Percentiles rank a stretch among this genome's conserved stretches.
phyloP scores from a whole-genome alignment of 192 early-diverging fungal species.

The Linderina pennispora region DNA sequence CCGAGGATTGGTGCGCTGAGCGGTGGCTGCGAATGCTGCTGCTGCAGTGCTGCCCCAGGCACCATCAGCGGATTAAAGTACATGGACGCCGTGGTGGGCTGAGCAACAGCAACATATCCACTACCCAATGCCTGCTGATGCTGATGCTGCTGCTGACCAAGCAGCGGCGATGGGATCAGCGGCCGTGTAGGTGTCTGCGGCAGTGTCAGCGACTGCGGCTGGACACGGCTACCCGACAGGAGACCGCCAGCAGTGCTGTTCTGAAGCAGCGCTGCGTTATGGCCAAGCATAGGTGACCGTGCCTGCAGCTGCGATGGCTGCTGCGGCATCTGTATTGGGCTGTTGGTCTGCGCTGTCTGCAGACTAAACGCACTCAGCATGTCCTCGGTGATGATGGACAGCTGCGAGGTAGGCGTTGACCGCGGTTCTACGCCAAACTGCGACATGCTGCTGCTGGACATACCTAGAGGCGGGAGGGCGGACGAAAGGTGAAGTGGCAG shows the following conservation, averaged over 20 bases:
- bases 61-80: conserved; percentile 1
- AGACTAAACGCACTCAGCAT: conserved; percentile 20
- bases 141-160: background rate
- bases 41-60: too few species aligned
- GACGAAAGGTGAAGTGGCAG: too few species aligned
- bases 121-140: background rate
- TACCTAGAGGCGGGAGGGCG: background rate
- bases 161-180: background rate
- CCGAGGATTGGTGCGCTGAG: conserved; percentile 5
- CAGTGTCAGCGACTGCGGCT: background rate
- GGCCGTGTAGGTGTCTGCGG: background rate
- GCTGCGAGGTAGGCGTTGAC: conserved; percentile 7
- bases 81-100: conserved; percentile 1
- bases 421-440: background rate
- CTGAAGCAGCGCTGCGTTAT: too few species aligned
- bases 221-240: too few species aligned
- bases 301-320: conserved; percentile 22
- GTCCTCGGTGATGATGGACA: conserved; percentile 24
- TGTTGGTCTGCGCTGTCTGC: conserved; percentile 5
- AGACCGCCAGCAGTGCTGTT: too few species aligned
- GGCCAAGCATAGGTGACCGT: too few species aligned
- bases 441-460: background rate
- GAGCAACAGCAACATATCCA: background rate
- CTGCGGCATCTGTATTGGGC: conserved; percentile 3
- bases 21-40: too few species aligned